Base-by-base conservation (phyloP, 768 basidiomycete species). In the Leccinellum albellum region DNA sequence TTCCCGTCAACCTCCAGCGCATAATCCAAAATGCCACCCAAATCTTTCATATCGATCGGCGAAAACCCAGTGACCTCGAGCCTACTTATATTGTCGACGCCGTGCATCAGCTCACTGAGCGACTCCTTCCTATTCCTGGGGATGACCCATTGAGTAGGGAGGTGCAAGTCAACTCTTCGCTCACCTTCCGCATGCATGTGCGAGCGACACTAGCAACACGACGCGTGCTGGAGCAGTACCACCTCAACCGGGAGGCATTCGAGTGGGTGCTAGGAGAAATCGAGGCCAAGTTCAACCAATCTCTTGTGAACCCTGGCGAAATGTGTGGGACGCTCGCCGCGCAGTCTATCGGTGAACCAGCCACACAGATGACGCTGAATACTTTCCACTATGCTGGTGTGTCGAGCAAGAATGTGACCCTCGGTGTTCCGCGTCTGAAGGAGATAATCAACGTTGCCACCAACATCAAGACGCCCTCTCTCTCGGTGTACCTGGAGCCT, bases 321-420 rank as follows among this genome's bases (percentile, higher is more conserved):
- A 99, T 99, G 97, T 98, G 97, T 62, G 97, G 97, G 45, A 97
- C 94, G 0, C 83, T 98, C 21, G 89, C 96, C 35, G 97, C 97
- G 1, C 97, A 99, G 76, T 98, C 97, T 0, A 99, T 98, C 62
- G 97, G 97, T 73, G 97, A 98, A 78, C 97, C 97, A 0, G 97
- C 97, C 4, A 99, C 97, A 1, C 97, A 99, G 76, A 98, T 99
- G 97, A 98, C 97, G 6, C 75, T 99, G 57, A 99, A 99, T 73
- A 98, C 96, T 0, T 99, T 98, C 91, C 97, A 99, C 75, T 98
- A 98, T 71, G 97, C 97, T 59, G 97, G 97, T 87, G 97, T 99
- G 24, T 96, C 97, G n/a, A 94, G 91, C 68, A 98, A 98, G 77
- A 98, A 97, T 75, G 97, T 99, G 50, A 99, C 97, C 0, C 91